Conservation (phyloP, 176 grass and related monocot genomes). For the Ampelocalamus luodianensis region DNA sequence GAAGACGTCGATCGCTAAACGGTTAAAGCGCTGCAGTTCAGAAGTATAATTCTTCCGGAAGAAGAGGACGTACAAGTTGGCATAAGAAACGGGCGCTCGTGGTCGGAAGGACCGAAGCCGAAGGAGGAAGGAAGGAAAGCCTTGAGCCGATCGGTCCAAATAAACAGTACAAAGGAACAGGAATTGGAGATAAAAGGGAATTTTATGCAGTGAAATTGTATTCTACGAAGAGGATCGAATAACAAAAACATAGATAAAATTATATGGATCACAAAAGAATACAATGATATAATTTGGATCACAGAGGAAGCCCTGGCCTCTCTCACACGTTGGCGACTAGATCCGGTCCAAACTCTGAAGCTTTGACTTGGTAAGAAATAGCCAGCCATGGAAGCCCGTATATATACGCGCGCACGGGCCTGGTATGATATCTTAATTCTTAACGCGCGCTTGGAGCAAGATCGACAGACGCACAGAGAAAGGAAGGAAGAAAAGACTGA, state of each 20-base stretch:
- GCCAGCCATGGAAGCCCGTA: background rate
- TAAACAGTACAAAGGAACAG: too few relatives aligned
- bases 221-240: too few relatives aligned
- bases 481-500: background rate
- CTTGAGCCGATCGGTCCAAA: background rate
- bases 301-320: too few relatives aligned
- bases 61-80: too few relatives aligned
- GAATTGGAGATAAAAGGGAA: too few relatives aligned
- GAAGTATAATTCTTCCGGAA: too few relatives aligned
- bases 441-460: background rate
- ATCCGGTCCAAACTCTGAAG: slow-evolving; percentile 18
- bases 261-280: too few relatives aligned
- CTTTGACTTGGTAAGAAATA: background rate
- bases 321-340: slow-evolving; percentile 6
- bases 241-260: too few relatives aligned
- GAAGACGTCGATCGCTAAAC: background rate
- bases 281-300: too few relatives aligned
- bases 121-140: background rate
- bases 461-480: background rate
- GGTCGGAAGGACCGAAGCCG: background rate
- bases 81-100: too few relatives aligned
- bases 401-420: background rate
- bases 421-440: background rate
- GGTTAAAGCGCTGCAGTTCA: too few relatives aligned
- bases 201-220: too few relatives aligned